A percentile compares a stretch with the other conserved stretches of the same genome.
Evolutionary conservation across 352 stramenopile genomes (phyloP).

Genomic region (Phytophthora pseudosyringae): DNA sequence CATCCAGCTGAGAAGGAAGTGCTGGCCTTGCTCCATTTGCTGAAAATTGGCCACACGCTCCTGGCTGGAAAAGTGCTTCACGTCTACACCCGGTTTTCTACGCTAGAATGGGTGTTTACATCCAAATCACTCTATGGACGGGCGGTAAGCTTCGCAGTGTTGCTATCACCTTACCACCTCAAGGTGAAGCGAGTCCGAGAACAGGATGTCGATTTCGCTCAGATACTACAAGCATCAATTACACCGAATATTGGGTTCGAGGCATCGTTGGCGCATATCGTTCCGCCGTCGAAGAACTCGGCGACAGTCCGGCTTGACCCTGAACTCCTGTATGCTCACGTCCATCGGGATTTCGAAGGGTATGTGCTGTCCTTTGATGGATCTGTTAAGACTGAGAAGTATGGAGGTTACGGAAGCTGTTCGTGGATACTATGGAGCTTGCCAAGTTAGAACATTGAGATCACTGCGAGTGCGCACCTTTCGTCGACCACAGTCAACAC

Average conservation of each 20-base stretch:
- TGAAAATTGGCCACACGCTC: not conserved
- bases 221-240: not conserved
- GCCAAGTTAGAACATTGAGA: conserved; percentile 1
- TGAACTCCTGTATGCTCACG: not conserved
- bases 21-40: not conserved
- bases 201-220: not conserved
- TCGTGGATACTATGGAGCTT: not conserved
- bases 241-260: too few species aligned
- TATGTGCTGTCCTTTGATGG: not conserved
- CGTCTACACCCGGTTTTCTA: not conserved
- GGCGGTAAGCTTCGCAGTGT: not conserved
- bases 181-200: not conserved
- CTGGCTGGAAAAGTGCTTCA: not conserved
- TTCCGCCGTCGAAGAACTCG: not conserved
- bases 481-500: conserved; percentile 11
- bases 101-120: not conserved
- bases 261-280: too few species aligned
- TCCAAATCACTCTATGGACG: not conserved
- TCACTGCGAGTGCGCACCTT: conserved; percentile 11
- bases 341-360: not conserved
- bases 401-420: not conserved
- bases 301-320: not conserved
- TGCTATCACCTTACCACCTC: not conserved
- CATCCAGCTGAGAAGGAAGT: conserved; percentile 9
- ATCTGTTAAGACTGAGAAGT: not conserved